Evolutionary conservation across 768 basidiomycete genomes (phyloP).

Genomic region (Hemileccinum rubropunctum): DNA sequence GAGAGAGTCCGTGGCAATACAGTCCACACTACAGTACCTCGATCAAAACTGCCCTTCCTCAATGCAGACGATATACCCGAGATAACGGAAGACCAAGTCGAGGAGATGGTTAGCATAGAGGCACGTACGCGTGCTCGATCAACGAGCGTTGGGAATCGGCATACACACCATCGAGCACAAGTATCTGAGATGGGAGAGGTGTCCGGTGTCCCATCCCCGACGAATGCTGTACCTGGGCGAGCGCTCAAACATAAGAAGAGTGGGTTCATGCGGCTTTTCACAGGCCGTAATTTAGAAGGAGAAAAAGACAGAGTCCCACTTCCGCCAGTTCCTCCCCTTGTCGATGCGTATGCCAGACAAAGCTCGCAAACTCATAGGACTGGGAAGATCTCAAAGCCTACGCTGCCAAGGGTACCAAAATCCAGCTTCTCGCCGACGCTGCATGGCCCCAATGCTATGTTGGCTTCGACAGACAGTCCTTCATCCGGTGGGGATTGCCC

Average conservation of each 20-base stretch:
- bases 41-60: constrained; percentile 32
- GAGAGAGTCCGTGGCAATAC: constrained; percentile 58
- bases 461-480: constrained; percentile 10
- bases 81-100: constrained; percentile 14
- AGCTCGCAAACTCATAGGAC: constrained; percentile 17
- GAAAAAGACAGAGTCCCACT: constrained; percentile 39
- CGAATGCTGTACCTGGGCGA: constrained; percentile 35
- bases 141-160: constrained; percentile 56
- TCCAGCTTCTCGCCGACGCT: constrained; percentile 36
- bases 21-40: constrained; percentile 28
- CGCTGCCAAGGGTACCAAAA: constrained; percentile 37
- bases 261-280: constrained; percentile 77
- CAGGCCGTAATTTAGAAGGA: constrained; percentile 38
- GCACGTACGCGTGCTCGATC: constrained; percentile 52
- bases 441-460: constrained; percentile 6
- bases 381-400: constrained; percentile 31
- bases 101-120: constrained; percentile 21
- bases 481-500: constrained; percentile 6
- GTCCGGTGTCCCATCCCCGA: constrained; percentile 16
- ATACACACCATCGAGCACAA: constrained; percentile 39
- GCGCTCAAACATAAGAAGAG: constrained; percentile 74
- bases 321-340: constrained; percentile 57
- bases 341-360: constrained; percentile 36
- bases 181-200: constrained; percentile 47
- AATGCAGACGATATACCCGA: constrained; percentile 30